A percentile compares a stretch with the other conserved stretches of the same genome.
Evolutionary conservation across 306 rosid species (phyloP).

Genomic region (Cucumis cinereus): DNA sequence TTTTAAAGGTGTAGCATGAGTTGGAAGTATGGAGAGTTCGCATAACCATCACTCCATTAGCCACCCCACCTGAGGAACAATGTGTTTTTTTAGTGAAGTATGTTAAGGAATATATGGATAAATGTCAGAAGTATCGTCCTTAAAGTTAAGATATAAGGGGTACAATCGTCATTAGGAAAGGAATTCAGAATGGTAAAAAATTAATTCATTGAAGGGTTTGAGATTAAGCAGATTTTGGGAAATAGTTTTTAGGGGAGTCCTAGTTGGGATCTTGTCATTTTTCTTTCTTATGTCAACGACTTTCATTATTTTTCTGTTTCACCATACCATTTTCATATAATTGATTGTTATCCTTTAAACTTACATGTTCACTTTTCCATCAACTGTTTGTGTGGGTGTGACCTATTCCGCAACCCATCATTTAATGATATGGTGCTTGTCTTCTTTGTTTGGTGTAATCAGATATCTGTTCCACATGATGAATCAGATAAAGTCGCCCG

Average conservation of each 20-base stretch:
- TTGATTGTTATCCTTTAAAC: background rate
- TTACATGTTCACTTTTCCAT: background rate
- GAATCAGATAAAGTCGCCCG: slow-evolving; percentile 74
- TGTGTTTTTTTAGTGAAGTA: background rate
- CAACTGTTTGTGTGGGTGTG: background rate
- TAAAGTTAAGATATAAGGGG: background rate
- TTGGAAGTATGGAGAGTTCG: too few relatives aligned
- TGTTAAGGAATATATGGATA: background rate
- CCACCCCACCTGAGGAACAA: too few relatives aligned
- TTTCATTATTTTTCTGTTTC: too few relatives aligned
- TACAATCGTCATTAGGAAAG: background rate
- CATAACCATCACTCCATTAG: too few relatives aligned
- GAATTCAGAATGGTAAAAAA: background rate
- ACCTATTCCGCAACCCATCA: background rate
- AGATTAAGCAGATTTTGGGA: background rate
- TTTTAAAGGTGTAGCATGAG: too few relatives aligned
- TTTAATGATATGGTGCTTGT: background rate
- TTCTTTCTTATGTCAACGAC: background rate
- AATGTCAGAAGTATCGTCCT: background rate
- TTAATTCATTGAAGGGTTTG: background rate
- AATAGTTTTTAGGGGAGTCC: background rate
- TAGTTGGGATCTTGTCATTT: background rate
- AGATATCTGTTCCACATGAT: slow-evolving; percentile 81
- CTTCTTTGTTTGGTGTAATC: slow-evolving; percentile 7
- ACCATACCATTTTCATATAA: background rate